Conservation (phyloP, 1,139 yeast species). For the Pichia norvegensis region DNA sequence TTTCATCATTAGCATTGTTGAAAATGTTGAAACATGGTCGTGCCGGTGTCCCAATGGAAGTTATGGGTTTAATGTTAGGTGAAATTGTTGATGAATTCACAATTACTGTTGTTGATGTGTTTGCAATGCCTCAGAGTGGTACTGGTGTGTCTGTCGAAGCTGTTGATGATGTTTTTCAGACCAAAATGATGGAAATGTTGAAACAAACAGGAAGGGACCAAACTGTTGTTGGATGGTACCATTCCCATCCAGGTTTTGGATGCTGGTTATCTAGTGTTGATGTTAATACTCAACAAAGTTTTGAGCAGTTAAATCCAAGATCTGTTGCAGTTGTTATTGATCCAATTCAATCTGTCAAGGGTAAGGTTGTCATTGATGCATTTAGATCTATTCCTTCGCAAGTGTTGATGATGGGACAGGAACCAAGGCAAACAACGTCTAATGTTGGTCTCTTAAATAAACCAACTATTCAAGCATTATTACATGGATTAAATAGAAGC, state of each 20-base stretch:
- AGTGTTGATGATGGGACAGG: slow-evolving; percentile 90
- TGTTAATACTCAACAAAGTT: slow-evolving; percentile 94
- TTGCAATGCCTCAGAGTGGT: slow-evolving; percentile 99
- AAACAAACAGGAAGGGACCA: slow-evolving; percentile 97
- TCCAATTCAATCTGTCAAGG: slow-evolving; percentile 97
- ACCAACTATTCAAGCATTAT: slow-evolving; percentile 95
- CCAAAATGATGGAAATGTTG: slow-evolving; percentile 99
- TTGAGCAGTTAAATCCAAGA: slow-evolving; percentile 88
- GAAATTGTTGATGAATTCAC: slow-evolving; percentile 97
- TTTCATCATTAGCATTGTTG: slow-evolving; percentile 86
- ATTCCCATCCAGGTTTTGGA: slow-evolving; percentile 96
- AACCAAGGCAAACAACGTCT: slow-evolving; percentile 96
- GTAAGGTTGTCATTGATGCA: slow-evolving; percentile 98
- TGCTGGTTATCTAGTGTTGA: slow-evolving; percentile 97
- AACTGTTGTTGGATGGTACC: slow-evolving; percentile 99
- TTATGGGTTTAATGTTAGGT: slow-evolving; percentile 98
- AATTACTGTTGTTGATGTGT: slow-evolving; percentile 93
- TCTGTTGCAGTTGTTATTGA: slow-evolving; percentile 98
- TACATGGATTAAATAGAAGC: slow-evolving; percentile 95
- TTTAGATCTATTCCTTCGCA: slow-evolving; percentile 89
- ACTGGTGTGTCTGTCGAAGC: slow-evolving; percentile 99
- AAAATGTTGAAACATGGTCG: slow-evolving; percentile 98
- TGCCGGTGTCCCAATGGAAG: slow-evolving; percentile 99
- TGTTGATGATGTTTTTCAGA: slow-evolving; percentile 97
- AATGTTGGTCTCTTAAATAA: slow-evolving; percentile 92